Percentiles rank a stretch among this genome's conserved stretches.
Evolutionary conservation across 2,329 filamentous ascomycete genomes (phyloP).

Genomic region (Orbilia blumenaviensis): DNA sequence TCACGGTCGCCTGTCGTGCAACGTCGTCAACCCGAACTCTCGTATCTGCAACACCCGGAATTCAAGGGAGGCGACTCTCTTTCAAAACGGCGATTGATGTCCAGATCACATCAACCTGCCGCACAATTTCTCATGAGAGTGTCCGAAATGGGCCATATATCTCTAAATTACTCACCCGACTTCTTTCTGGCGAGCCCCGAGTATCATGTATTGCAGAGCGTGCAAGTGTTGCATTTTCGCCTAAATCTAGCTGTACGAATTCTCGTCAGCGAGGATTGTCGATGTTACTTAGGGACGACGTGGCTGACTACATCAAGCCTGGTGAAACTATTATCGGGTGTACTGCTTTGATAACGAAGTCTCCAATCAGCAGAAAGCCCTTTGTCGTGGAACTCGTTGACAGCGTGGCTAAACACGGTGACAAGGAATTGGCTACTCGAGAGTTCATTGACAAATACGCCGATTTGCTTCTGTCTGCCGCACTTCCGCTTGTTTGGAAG

Average conservation of each 20-base stretch:
- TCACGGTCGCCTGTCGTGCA: constrained; percentile 7
- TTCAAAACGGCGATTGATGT: constrained; percentile 43
- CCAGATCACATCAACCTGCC: constrained; percentile 24
- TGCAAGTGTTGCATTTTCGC: constrained; percentile 13
- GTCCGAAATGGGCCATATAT: constrained; percentile 25
- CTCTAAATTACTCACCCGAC: constrained; percentile 8
- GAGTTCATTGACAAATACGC: constrained; percentile 18
- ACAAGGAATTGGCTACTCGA: neutral
- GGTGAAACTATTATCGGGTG: constrained; percentile 20
- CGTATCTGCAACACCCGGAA: constrained; percentile 2
- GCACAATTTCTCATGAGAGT: constrained; percentile 35
- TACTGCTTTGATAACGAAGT: constrained; percentile 9
- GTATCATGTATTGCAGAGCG: constrained; percentile 7
- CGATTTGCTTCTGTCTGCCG: constrained; percentile 18
- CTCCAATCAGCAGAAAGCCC: constrained; percentile 13
- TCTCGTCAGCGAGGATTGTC: constrained; percentile 22
- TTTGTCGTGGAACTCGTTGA: constrained; percentile 8
- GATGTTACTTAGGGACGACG: constrained; percentile 18
- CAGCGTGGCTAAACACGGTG: neutral
- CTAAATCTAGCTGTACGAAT: neutral
- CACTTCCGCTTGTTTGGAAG: constrained; percentile 13
- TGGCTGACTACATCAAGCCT: neutral
- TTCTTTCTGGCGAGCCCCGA: constrained; percentile 9
- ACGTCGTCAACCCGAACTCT: constrained; percentile 31
- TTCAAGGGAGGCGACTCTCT: constrained; percentile 8